Evolutionary conservation across 2,329 filamentous ascomycete species (phyloP), one percentile per base, ranked within the genome.

Genomic region (Claviceps citrina): DNA sequence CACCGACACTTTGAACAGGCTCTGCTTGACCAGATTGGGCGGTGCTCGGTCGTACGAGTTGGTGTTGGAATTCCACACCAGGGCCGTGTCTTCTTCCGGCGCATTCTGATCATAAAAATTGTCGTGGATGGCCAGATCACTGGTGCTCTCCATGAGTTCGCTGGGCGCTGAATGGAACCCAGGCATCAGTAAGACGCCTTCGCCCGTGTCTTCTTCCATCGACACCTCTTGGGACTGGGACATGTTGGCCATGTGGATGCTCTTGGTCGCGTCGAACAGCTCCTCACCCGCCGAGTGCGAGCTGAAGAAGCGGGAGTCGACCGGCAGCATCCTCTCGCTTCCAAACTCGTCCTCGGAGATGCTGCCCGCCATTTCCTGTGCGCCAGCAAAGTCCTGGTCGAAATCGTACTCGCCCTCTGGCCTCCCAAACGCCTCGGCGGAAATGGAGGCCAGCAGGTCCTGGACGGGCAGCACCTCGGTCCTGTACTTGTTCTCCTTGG

Each of bases 361-460:
- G 42, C 58, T 58, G 13, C 61, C 62, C 3, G 66, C 63, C 41
- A 69, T 63, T 40, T 70, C 66, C 38, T 68, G 62, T 1, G 67
- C 69, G 8, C 70, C 59, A 2, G 66, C 68, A 54, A 81, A 81
- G 46, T 76, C 77, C 44, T 72, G 71, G 46, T 77, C 77, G 47
- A 72, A 72, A 44, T 76, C 70, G 46, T 75, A 79, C 31, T 74
- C 70, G 7, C 73, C 72, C 46, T 76, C 70, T 0, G 73, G 64
- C 43, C 59, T 68, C 4, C 72, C 71, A 55, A 93, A 86, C 0
- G 84, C 84, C 57, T 95, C 84, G 1, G 84, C 84, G 6, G 84
- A 84, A 49, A 98, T 85, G 0, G 89, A 95, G 5, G 85, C 81
- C 45, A 98, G 73, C 60, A 98, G 76, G 49, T 96, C 82, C 50